Percentiles rank a stretch among this genome's conserved stretches.
These are phyloP conservation scores for Fusarium abutilonis DNA, from an alignment of 2,329 filamentous ascomycete genomes.

Conservation along the genomic window DNA sequence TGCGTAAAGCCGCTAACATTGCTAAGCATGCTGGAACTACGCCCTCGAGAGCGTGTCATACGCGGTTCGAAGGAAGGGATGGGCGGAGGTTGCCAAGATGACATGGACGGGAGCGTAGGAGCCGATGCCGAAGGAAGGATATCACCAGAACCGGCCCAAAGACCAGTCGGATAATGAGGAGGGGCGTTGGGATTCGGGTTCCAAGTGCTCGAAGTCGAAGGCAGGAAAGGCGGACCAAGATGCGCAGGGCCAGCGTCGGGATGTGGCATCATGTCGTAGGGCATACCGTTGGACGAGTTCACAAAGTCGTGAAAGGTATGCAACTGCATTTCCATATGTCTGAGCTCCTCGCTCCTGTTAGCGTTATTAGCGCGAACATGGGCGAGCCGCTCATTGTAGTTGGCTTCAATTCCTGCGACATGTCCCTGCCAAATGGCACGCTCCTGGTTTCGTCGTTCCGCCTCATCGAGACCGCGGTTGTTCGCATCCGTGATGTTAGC, in stretches of 20 bases:
- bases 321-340: conserved; percentile 47
- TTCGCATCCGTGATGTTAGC: conserved; percentile 76
- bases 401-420: conserved; percentile 56
- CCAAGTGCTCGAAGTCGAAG: conserved; percentile 46
- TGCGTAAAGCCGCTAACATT: conserved; percentile 74
- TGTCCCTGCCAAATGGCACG: conserved; percentile 60
- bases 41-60: conserved; percentile 60
- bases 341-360: conserved; percentile 46
- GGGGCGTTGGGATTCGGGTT: conserved; percentile 49
- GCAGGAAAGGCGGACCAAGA: conserved; percentile 42
- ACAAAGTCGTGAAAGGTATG: conserved; percentile 49
- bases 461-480: conserved; percentile 70
- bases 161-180: conserved; percentile 49
- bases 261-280: conserved; percentile 44
- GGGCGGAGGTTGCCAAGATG: conserved; percentile 52
- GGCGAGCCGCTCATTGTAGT: conserved; percentile 57
- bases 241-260: conserved; percentile 41
- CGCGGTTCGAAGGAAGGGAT: conserved; percentile 50
- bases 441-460: conserved; percentile 66
- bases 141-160: conserved; percentile 53
- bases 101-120: conserved; percentile 46
- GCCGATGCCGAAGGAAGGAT: conserved; percentile 47
- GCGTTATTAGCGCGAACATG: conserved; percentile 51
- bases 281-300: conserved; percentile 48
- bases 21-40: conserved; percentile 74